Conservation (phyloP, 2,329 filamentous ascomycete genomes). For the Sporothrix humicola region DNA sequence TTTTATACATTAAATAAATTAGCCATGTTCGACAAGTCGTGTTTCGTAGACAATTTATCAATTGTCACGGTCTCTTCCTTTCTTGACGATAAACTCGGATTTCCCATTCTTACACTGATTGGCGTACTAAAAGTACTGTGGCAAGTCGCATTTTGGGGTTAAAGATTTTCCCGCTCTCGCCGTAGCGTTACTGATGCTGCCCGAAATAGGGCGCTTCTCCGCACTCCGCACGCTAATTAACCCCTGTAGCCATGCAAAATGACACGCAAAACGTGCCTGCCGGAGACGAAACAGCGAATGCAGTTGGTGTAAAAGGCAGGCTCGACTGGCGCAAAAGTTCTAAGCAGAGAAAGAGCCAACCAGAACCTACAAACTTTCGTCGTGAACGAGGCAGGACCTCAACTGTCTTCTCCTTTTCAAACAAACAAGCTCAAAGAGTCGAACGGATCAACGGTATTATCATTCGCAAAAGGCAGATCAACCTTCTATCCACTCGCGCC, state of each 20-base stretch:
- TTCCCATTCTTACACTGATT: neutral
- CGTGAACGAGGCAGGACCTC: neutral
- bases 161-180: slow-evolving; percentile 2
- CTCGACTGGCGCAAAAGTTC: neutral
- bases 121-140: neutral
- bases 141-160: neutral
- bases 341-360: neutral
- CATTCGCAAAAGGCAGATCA: neutral
- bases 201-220: neutral
- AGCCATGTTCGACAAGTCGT: too few relatives aligned
- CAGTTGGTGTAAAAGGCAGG: neutral
- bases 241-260: neutral
- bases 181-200: neutral
- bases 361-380: neutral
- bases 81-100: too few relatives aligned
- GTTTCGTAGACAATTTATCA: too few relatives aligned
- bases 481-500: neutral
- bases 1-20: too few relatives aligned
- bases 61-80: too few relatives aligned
- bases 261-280: neutral
- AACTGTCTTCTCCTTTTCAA: neutral
- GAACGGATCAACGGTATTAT: too few relatives aligned
- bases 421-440: neutral
- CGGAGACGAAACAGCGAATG: neutral
- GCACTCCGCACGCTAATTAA: neutral